Conservation (phyloP, 768 basidiomycete genomes). For the Pulveroboletus sp. region DNA sequence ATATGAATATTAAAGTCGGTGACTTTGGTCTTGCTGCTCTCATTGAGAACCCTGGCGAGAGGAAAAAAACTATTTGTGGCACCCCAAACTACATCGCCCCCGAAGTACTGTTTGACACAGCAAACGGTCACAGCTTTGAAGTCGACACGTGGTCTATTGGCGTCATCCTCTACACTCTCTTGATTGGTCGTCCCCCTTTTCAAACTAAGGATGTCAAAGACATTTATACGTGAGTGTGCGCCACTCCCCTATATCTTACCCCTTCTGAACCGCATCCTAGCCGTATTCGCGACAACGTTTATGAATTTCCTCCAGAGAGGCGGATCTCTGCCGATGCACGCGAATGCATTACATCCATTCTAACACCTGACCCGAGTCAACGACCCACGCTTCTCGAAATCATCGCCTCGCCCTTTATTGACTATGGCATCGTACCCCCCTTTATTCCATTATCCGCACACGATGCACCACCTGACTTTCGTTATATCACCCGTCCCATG, state of each 20-base stretch:
- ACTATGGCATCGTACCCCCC: conserved; percentile 70
- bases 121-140: conserved; percentile 96
- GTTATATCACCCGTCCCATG: conserved; percentile 53
- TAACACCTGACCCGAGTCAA: conserved; percentile 76
- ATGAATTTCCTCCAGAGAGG: conserved; percentile 83
- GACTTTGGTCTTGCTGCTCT: conserved; percentile 97
- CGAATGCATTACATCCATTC: conserved; percentile 75
- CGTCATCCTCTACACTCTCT: conserved; percentile 92
- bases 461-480: conserved; percentile 71
- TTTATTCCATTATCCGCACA: conserved; percentile 79
- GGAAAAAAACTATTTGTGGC: conserved; percentile 99
- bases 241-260: background rate
- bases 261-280: conserved; percentile 34
- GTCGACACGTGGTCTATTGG: conserved; percentile 98
- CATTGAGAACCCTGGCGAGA: conserved; percentile 92
- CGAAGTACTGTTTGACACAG: conserved; percentile 93
- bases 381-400: conserved; percentile 85
- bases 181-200: conserved; percentile 95
- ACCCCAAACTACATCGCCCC: conserved; percentile 99
- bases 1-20: conserved; percentile 95
- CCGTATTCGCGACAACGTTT: conserved; percentile 90
- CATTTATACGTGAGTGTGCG: conserved; percentile 76
- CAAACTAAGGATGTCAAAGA: conserved; percentile 97
- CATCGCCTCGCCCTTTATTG: conserved; percentile 81
- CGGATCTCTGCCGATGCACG: conserved; percentile 66